Evolutionary conservation across 1,139 yeast species (phyloP).

Genomic region (Kluyveromyces sp.): DNA sequence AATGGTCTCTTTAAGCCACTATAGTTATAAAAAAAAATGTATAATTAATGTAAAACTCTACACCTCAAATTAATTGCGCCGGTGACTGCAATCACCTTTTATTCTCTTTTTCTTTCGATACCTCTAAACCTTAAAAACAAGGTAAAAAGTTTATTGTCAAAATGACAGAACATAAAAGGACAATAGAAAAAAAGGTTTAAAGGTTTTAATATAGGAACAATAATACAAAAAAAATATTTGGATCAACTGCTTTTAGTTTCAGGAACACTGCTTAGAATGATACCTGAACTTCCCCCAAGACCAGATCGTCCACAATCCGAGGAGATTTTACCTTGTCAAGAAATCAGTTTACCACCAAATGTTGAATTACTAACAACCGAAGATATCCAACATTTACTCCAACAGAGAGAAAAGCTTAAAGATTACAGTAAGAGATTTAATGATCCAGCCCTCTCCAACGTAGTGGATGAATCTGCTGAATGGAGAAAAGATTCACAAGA

Average conservation of each 20-base stretch:
- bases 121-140: too few species aligned
- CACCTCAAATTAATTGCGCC: not conserved
- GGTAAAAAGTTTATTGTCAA: too few species aligned
- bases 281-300: constrained; percentile 1
- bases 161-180: too few species aligned
- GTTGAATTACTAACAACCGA: constrained; percentile 19
- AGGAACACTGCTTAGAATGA: too few species aligned
- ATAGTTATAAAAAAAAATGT: not conserved
- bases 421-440: constrained; percentile 20
- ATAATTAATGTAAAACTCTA: not conserved
- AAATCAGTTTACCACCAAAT: constrained; percentile 16
- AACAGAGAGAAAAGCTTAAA: constrained; percentile 13
- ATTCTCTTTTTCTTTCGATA: not conserved
- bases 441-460: constrained; percentile 2
- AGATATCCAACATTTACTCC: constrained; percentile 18
- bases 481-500: constrained; percentile 8
- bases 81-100: too few species aligned
- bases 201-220: too few species aligned
- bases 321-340: not conserved
- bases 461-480: constrained; percentile 5
- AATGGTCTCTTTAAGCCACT: constrained; percentile 23
- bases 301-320: not conserved
- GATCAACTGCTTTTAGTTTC: too few species aligned
- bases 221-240: not conserved
- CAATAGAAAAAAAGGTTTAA: too few species aligned